Base-by-base conservation (phyloP, 1,284 basidiomycete genomes). In the Tremellales sp. region DNA sequence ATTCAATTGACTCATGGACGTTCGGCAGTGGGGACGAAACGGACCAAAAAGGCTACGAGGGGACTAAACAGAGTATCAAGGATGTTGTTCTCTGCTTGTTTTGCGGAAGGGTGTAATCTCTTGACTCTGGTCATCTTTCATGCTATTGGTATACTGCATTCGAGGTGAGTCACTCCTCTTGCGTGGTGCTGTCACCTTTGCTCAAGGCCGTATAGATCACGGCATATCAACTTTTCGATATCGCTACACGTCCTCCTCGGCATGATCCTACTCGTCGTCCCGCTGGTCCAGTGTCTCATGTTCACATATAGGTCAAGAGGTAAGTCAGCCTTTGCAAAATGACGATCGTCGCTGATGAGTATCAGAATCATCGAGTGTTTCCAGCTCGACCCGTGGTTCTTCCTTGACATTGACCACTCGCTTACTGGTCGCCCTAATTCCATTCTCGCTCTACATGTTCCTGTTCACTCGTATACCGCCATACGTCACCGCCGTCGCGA, bases 401-500 rank as follows among this genome's bases (percentile, higher is more conserved):
- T 60, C 60, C 0, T 52, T 69, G 27, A 46, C 61, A 8, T 44
- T 65, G 24, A 60, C 53, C 37, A 53, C 57, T 10, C 63, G 72
- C 1, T 25, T 74, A 2, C 57, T 68, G 15, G 66, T 74, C 40
- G 62, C 71, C 4, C 59, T 72, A 12, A 55, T 75, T 33, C 73
- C 73, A 0, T 75, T 73, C 47, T 53, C 58, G 1, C 54, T 72
- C 8, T 75, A 73, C 54, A 61, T 67, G 44, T 73, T 73, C 55
- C 55, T 66, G 23, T 74, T 73, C 57, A 71, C 72, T 36, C 61
- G 63, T 4, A 72, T 74, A 5, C 74, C 72, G 12, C 70, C 70
- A 2, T 75, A 73, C 52, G 54, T 72, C 40, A 72, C 68, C 0
- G 58, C 66, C 0, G 47, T 64, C 0, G 19, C 40, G 11, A 45